These are phyloP conservation scores for Zizania palustris DNA, from an alignment of 202 grass and related monocot genomes.

Conservation along the genomic window DNA sequence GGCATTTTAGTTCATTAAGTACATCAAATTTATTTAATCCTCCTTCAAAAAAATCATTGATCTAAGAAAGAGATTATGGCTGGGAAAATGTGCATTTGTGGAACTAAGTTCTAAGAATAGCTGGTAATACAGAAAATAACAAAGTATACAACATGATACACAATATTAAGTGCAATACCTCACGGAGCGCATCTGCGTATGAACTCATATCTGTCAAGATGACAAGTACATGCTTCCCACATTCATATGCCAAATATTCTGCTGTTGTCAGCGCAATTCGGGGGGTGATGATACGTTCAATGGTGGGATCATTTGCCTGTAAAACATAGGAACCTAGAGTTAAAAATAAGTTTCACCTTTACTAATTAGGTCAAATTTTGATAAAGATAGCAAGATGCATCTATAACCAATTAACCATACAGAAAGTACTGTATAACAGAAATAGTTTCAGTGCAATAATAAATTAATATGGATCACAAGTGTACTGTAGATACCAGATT, in stretches of 20 bases:
- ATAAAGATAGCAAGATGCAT: background rate
- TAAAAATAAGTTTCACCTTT: background rate
- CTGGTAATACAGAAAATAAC: too few relatives aligned
- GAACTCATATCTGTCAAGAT: constrained; percentile 68
- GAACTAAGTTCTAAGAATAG: too few relatives aligned
- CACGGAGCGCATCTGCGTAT: constrained; percentile 65
- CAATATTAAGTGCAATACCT: background rate
- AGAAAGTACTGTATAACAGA: background rate
- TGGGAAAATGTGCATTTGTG: too few relatives aligned
- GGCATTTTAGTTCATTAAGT: too few relatives aligned
- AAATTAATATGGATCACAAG: background rate
- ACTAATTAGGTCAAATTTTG: constrained; percentile 11
- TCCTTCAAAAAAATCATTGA: too few relatives aligned
- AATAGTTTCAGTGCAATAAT: background rate
- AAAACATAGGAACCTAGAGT: background rate
- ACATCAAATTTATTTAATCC: too few relatives aligned
- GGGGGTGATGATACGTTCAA: constrained; percentile 67
- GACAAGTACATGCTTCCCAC: constrained; percentile 66
- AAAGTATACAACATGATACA: too few relatives aligned
- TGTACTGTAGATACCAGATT: constrained; percentile 51
- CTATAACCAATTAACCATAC: constrained; percentile 22
- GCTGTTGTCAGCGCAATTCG: constrained; percentile 61
- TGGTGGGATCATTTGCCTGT: constrained; percentile 66
- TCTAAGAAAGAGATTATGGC: too few relatives aligned
- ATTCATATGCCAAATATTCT: constrained; percentile 66